Evolutionary conservation across 768 basidiomycete genomes (phyloP).

Genomic region (Mycena vulgaris): DNA sequence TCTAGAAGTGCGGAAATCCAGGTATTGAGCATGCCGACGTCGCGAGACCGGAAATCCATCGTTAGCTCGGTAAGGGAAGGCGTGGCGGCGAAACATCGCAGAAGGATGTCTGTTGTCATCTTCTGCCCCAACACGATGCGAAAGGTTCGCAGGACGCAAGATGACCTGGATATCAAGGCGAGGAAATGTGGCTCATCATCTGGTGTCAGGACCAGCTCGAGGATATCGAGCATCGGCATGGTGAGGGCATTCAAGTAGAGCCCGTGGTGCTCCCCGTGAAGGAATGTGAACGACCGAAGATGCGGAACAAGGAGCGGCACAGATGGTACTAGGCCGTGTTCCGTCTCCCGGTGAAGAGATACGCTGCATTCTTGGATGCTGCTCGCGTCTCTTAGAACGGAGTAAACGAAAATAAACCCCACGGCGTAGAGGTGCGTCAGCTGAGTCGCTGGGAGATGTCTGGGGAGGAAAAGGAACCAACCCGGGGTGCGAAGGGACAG

Average conservation of each 20-base stretch:
- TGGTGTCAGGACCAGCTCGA: background rate
- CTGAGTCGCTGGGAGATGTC: background rate
- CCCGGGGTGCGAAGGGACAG: background rate
- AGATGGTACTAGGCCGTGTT: background rate
- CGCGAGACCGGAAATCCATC: background rate
- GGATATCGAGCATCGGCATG: background rate
- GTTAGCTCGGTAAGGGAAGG: background rate
- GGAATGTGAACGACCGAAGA: background rate
- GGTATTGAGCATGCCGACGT: background rate
- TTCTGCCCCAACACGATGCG: background rate
- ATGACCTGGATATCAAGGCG: background rate
- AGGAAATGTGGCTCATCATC: background rate
- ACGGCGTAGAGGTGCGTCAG: background rate
- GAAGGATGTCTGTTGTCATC: background rate
- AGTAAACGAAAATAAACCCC: background rate
- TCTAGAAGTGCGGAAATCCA: background rate
- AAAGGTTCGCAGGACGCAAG: background rate
- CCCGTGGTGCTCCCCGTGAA: background rate
- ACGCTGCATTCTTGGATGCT: background rate
- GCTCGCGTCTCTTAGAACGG: background rate
- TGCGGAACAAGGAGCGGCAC: background rate
- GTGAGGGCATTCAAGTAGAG: background rate
- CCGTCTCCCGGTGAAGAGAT: background rate
- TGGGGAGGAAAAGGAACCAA: background rate
- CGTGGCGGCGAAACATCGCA: background rate